Conservation (phyloP, 148 eudicot genomes). For the Arbutus unedo region DNA sequence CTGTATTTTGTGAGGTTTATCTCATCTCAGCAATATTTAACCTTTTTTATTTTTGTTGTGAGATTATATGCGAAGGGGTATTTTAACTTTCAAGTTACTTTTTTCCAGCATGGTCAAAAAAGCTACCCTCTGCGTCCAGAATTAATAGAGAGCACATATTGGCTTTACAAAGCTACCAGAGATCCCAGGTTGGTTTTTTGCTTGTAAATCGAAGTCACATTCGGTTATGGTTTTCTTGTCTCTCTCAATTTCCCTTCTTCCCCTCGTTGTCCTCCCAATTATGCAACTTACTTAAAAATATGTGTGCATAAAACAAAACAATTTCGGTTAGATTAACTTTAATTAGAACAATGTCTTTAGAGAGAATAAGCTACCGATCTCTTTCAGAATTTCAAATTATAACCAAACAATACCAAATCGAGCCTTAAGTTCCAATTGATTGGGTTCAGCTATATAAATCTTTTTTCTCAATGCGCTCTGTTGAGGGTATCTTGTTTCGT, state of each 20-base stretch:
- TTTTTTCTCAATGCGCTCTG: too few relatives aligned
- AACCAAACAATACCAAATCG: too few relatives aligned
- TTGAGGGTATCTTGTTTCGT: too few relatives aligned
- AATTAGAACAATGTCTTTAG: too few relatives aligned
- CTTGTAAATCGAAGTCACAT: neutral
- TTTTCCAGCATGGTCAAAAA: slow-evolving; percentile 89
- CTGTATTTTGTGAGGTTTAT: neutral
- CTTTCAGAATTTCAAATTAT: slow-evolving; percentile 1
- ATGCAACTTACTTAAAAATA: slow-evolving; percentile 1
- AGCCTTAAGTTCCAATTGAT: too few relatives aligned
- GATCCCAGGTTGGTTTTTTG: slow-evolving; percentile 70
- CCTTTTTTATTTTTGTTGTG: neutral
- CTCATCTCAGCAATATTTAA: neutral
- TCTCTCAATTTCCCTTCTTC: neutral
- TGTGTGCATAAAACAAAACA: neutral
- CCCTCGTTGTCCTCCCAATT: neutral
- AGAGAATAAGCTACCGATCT: neutral
- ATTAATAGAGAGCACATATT: slow-evolving; percentile 94
- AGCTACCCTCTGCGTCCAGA: slow-evolving; percentile 98
- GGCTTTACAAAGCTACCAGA: slow-evolving; percentile 99
- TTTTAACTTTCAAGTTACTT: slow-evolving; percentile 12
- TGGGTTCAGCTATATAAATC: too few relatives aligned
- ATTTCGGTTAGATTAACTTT: neutral
- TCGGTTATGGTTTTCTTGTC: neutral
- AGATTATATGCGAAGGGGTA: neutral